Conservation (phyloP, 352 stramenopile species). For the Pythium grandisporangium region DNA sequence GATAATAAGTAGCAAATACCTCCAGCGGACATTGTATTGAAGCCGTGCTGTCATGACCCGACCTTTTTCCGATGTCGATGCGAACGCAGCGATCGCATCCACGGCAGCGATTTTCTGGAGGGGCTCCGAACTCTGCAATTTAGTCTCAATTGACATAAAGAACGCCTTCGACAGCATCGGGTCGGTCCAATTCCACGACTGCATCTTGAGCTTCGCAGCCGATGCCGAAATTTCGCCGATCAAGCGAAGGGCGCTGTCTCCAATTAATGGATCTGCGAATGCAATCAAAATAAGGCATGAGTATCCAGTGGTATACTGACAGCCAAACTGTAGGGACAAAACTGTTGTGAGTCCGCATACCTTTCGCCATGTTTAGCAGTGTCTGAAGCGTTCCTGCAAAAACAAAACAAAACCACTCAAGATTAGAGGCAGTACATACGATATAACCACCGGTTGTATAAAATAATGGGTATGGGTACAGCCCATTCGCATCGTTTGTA, state of each 20-base stretch:
- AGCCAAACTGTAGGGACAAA: no score
- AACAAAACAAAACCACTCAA: background rate
- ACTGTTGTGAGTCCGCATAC: conserved; percentile 14
- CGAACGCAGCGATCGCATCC: conserved; percentile 75
- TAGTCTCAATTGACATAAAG: conserved; percentile 56
- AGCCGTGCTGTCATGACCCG: no score
- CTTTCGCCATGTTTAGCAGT: conserved; percentile 55
- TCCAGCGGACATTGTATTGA: no score
- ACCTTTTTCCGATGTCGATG: conserved; percentile 76
- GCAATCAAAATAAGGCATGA: no score
- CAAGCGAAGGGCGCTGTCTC: conserved; percentile 59
- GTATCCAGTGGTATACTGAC: no score
- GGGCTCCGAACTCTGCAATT: conserved; percentile 49
- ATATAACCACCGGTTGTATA: no score
- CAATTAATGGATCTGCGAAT: conserved; percentile 58
- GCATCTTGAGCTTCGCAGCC: conserved; percentile 47
- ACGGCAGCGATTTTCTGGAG: conserved; percentile 79
- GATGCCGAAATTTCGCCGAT: conserved; percentile 72
- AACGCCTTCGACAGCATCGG: conserved; percentile 69
- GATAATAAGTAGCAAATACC: no score
- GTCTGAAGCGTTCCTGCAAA: conserved; percentile 50
- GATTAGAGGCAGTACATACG: background rate
- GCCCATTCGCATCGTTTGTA: no score
- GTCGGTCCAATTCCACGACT: conserved; percentile 75
- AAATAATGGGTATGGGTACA: background rate